These are phyloP conservation scores for Aspergillus asperescens DNA, from an alignment of 495 filamentous ascomycete species.

Conservation along the genomic window DNA sequence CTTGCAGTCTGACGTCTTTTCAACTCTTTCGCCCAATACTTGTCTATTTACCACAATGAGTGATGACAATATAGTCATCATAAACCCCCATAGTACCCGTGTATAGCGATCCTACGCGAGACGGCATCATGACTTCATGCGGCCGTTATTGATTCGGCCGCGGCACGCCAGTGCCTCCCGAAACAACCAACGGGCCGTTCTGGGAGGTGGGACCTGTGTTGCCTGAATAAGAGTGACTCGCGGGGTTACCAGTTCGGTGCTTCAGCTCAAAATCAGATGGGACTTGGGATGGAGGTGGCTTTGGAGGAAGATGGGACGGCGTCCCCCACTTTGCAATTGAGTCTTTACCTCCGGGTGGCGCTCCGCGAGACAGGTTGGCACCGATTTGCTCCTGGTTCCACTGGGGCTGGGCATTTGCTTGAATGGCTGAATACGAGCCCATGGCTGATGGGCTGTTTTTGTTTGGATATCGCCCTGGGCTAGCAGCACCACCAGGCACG, in stretches of 20 bases:
- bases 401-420: conserved; percentile 22
- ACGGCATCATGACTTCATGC: not conserved
- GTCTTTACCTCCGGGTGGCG: conserved; percentile 25
- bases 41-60: conserved; percentile 3
- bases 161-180: conserved; percentile 28
- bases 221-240: conserved; percentile 23
- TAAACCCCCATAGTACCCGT: not conserved
- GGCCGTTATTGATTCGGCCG: conserved; percentile 22
- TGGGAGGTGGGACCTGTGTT: conserved; percentile 22
- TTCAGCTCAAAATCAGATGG: conserved; percentile 42
- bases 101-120: not conserved
- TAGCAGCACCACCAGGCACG: conserved; percentile 52
- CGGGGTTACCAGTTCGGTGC: conserved; percentile 21
- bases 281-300: conserved; percentile 51
- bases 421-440: conserved; percentile 28
- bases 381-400: conserved; percentile 24
- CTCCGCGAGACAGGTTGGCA: conserved; percentile 19
- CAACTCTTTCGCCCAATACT: not conserved
- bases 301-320: conserved; percentile 49
- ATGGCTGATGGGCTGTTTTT: conserved; percentile 29
- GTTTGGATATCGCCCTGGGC: conserved; percentile 27
- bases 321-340: conserved; percentile 53
- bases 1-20: not conserved
- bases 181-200: conserved; percentile 42
- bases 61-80: not conserved